A percentile compares a stretch with the other conserved stretches of the same genome.
These are phyloP conservation scores for Neonothopanus nambi DNA, from an alignment of 1,284 basidiomycete genomes.

Conservation along the genomic window DNA sequence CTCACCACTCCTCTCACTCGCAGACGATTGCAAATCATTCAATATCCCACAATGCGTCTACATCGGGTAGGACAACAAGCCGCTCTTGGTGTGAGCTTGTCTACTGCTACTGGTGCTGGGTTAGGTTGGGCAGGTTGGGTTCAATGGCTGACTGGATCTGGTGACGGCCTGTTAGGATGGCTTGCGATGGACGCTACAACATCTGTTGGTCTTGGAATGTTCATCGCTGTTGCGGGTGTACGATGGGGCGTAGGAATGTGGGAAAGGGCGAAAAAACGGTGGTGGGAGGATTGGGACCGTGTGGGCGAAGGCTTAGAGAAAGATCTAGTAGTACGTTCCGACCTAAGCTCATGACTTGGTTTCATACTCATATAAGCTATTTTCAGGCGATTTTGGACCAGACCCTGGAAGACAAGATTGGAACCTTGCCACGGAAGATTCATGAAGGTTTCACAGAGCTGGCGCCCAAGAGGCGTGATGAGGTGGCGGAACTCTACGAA, in stretches of 20 bases:
- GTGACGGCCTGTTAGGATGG: conserved; percentile 38
- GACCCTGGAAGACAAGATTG: neutral
- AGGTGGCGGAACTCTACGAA: conserved; percentile 47
- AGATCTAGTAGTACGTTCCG: conserved; percentile 54
- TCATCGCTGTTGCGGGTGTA: conserved; percentile 54
- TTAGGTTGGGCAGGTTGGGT: conserved; percentile 54
- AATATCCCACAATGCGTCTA: conserved; percentile 59
- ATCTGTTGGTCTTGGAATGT: conserved; percentile 59
- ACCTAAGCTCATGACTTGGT: no score
- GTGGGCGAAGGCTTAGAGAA: conserved; percentile 70
- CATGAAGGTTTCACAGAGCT: neutral
- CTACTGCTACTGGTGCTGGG: conserved; percentile 43
- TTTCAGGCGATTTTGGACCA: conserved; percentile 1
- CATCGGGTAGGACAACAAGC: conserved; percentile 69
- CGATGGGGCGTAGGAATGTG: conserved; percentile 72
- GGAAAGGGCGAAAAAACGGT: conserved; percentile 68
- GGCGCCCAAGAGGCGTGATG: conserved; percentile 25
- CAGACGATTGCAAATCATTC: conserved; percentile 59
- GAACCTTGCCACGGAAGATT: neutral
- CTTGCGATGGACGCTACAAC: conserved; percentile 53
- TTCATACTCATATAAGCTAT: no score
- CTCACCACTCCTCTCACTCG: conserved; percentile 58
- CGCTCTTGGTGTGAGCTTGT: conserved; percentile 53
- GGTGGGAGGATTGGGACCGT: conserved; percentile 75
- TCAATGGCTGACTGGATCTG: conserved; percentile 45